Evolutionary conservation across 495 filamentous ascomycete genomes (phyloP).

Genomic region (Trichoderma virens): DNA sequence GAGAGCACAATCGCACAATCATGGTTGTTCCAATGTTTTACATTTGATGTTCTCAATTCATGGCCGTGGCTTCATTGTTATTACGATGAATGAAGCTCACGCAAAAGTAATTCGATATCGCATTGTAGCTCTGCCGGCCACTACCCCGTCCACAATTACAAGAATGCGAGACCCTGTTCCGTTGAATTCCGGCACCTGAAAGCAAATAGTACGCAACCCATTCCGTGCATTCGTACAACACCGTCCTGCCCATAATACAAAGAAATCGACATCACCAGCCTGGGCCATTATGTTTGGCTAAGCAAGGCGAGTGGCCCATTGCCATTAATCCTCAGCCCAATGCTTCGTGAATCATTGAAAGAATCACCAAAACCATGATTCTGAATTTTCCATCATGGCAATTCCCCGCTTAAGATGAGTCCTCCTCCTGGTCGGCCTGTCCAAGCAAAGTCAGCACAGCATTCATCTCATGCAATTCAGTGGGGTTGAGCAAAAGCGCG

Average conservation of each 20-base stretch:
- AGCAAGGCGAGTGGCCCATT: not conserved
- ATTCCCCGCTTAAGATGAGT: conserved; percentile 22
- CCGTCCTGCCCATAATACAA: conserved; percentile 40
- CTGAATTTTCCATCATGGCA: not conserved
- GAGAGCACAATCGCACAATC: no score
- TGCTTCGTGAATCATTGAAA: conserved; percentile 6
- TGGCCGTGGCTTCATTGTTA: not conserved
- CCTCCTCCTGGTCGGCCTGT: conserved; percentile 44
- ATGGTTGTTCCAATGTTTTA: no score
- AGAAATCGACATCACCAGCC: conserved; percentile 19
- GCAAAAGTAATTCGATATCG: not conserved
- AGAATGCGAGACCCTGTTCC: conserved; percentile 7
- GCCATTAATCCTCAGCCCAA: conserved; percentile 9
- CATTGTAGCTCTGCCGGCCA: conserved; percentile 8
- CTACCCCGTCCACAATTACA: conserved; percentile 7
- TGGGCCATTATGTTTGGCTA: not conserved
- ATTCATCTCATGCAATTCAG: conserved; percentile 14
- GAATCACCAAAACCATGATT: conserved; percentile 15
- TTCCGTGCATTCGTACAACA: conserved; percentile 33
- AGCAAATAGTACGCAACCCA: conserved; percentile 18
- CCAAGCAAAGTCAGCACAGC: conserved; percentile 26
- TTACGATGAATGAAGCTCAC: conserved; percentile 4
- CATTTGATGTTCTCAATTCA: conserved; percentile 2
- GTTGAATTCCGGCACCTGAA: conserved; percentile 10
- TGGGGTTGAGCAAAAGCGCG: conserved; percentile 24